These are phyloP conservation scores for Oryza glumipatula DNA, from an alignment of 176 grass and related monocot genomes.

Conservation along the genomic window DNA sequence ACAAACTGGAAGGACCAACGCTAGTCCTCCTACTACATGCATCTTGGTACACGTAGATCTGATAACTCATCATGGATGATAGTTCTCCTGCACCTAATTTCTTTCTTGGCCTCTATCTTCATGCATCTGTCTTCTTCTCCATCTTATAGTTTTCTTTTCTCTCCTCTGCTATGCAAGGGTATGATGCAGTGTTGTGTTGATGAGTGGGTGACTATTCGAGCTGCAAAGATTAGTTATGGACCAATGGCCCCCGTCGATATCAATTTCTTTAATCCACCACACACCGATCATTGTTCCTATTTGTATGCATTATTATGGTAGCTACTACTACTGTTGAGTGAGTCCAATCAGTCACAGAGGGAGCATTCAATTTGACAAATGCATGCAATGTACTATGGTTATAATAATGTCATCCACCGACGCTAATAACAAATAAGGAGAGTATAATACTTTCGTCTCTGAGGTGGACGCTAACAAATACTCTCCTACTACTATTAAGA, in stretches of 20 bases:
- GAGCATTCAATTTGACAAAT: conserved; percentile 1
- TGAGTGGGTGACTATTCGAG: not conserved
- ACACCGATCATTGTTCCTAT: not conserved
- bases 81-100: conserved; percentile 32
- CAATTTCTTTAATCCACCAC: not conserved
- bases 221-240: not conserved
- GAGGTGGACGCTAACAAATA: not conserved
- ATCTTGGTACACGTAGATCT: not conserved
- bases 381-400: not conserved
- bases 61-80: not conserved
- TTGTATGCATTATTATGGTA: not conserved
- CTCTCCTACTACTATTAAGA: not conserved
- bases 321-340: not conserved
- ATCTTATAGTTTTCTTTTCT: too few species aligned
- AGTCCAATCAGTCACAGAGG: not conserved
- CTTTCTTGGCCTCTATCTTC: not conserved
- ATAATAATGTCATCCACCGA: not conserved
- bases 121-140: too few species aligned
- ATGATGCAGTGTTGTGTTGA: too few species aligned
- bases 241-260: not conserved
- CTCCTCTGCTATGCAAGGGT: not conserved
- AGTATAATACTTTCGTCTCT: not conserved
- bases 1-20: not conserved
- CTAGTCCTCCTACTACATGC: too few species aligned
- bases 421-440: not conserved